Base-by-base conservation (phyloP, 208 protist species). In the Leishmania guyanensis region DNA sequence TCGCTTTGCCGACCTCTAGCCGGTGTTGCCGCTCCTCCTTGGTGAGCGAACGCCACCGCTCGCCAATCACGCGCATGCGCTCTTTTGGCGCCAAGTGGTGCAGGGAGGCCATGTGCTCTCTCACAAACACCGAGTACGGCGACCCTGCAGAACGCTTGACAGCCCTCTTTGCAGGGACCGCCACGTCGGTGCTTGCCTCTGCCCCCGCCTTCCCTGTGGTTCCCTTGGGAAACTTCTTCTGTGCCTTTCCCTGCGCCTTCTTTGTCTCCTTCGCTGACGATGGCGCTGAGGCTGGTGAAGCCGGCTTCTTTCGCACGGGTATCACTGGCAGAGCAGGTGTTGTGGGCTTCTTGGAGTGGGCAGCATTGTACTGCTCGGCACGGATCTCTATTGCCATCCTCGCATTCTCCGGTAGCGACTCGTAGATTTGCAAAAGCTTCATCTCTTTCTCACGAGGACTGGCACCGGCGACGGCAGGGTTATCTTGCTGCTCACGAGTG, bases 361-460 rank as follows among this genome's bases (percentile, higher is more conserved):
- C 75, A 2, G 58, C 51, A 68, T 84, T 78, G 79, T 83, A 84
- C 33, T 78, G 77, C 33, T 85, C 75, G 4, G 88, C 72, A 12
- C 79, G 79, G 54, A 73, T 10, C 71, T 89, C 86, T 20, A 95
- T 75, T 60, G 83, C 88, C 75, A 93, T 87, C 65, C 74, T 86
- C 36, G 90, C 91, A 9, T 83, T 86, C n/a, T 90, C 87, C 0
- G 93, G 93, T 5, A 96, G 84, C 16, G 84, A 89, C 43, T 94
- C 84, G 80, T 89, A 96, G 60, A 96, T 93, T n/a, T 86, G 80
- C 53, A 93, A 86, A 14, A 96, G 69, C 50, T 86, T 85, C 39
- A 80, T 72, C 82, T 94, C 90, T 14, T 84, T 87, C 22, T 93
- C 88, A n/a, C 86, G 74, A 14, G 88, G 88, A 51, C 79, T 91